phyloP scores from a whole-genome alignment of 371 early-diverging fungal genomes.

The Parasitella parasitica region DNA sequence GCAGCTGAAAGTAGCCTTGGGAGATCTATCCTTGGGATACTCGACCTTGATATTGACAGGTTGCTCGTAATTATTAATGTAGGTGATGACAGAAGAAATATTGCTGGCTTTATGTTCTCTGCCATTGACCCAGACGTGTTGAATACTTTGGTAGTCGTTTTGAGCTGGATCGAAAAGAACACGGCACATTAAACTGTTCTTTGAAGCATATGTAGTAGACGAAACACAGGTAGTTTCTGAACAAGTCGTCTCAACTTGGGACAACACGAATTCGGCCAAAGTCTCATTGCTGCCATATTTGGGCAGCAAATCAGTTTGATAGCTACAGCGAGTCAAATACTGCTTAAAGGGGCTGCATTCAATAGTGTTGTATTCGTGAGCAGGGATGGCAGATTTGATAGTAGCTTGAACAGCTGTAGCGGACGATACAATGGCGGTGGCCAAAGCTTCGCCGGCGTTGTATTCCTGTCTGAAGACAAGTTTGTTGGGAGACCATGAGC shows the following conservation, averaged over 20 bases:
- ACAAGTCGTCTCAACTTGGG: constrained; percentile 18
- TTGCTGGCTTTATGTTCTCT: constrained; percentile 1
- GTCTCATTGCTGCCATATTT: constrained; percentile 23
- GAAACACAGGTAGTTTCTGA: constrained; percentile 13
- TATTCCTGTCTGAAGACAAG: constrained; percentile 36
- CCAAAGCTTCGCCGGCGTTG: constrained; percentile 21
- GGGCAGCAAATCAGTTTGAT: constrained; percentile 32
- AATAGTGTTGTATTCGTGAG: constrained; percentile 24
- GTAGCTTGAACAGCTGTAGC: constrained; percentile 20
- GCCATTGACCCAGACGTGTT: constrained; percentile 25
- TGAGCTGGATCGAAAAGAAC: constrained; percentile 22
- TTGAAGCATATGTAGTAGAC: constrained; percentile 19
- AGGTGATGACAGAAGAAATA: constrained; percentile 26
- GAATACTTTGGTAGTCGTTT: neutral
- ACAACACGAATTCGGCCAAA: constrained; percentile 21
- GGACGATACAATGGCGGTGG: constrained; percentile 30
- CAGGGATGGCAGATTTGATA: constrained; percentile 24
- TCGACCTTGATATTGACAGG: constrained; percentile 35
- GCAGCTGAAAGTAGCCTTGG: constrained; percentile 34
- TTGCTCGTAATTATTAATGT: constrained; percentile 39
- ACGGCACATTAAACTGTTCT: constrained; percentile 46
- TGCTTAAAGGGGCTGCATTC: constrained; percentile 15
- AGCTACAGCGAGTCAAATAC: constrained; percentile 29
- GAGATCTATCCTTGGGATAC: constrained; percentile 16
- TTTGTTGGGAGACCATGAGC: constrained; percentile 43